Evolutionary conservation across 169 alveolate genomes (phyloP).

Genomic region (Perkinsus marinus): DNA sequence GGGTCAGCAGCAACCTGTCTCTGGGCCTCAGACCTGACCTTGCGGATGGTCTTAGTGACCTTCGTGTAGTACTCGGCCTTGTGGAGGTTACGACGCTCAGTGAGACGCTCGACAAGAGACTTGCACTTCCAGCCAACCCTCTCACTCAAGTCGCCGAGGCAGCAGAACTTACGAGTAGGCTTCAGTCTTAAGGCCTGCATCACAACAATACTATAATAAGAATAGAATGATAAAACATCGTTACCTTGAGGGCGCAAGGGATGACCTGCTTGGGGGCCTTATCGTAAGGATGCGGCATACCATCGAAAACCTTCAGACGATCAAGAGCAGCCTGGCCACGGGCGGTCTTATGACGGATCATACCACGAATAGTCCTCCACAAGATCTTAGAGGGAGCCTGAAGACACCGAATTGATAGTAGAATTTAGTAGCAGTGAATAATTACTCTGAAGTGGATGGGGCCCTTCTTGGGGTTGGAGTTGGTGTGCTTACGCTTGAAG

Average conservation of each 20-base stretch:
- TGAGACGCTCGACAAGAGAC: background rate
- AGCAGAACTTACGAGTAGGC: conserved; percentile 62
- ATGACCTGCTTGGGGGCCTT: conserved; percentile 76
- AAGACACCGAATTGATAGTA: background rate
- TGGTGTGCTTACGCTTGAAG: conserved; percentile 81
- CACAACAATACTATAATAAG: background rate
- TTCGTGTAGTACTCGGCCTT: background rate
- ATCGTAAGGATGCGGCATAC: conserved; percentile 87
- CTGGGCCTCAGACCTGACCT: background rate
- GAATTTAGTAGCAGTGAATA: too few relatives aligned
- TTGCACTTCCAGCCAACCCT: background rate
- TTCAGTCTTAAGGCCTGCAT: conserved; percentile 38
- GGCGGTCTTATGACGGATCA: conserved; percentile 95
- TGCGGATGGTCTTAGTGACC: background rate
- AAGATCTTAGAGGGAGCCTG: conserved; percentile 87
- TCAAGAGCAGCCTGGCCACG: conserved; percentile 92
- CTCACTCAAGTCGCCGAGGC: conserved; percentile 59
- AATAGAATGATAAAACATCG: conserved; percentile 13
- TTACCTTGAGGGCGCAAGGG: conserved; percentile 80
- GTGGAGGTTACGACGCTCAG: background rate
- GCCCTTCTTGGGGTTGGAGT: conserved; percentile 90
- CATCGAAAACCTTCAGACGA: conserved; percentile 81
- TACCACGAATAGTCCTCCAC: conserved; percentile 96
- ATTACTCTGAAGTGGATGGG: conserved; percentile 79
- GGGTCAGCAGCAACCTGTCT: background rate